A percentile compares a stretch with the other conserved stretches of the same genome.
Evolutionary conservation across 768 basidiomycete genomes (phyloP).

Genomic region (Lactarius tabidus): DNA sequence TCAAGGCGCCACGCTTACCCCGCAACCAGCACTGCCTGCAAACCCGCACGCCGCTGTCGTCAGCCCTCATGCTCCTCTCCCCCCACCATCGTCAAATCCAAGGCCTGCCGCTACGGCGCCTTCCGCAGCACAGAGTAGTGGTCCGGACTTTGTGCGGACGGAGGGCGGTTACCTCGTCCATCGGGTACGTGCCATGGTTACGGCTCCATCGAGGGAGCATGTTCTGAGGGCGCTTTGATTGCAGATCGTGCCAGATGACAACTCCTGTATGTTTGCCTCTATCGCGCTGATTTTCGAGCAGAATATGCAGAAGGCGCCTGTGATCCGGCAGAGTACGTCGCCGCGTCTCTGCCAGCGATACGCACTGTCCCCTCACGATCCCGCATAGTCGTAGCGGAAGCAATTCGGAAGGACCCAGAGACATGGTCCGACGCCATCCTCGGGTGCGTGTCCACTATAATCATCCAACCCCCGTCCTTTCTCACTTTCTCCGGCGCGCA

Average conservation of each 20-base stretch:
- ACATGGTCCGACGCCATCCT: conserved; percentile 84
- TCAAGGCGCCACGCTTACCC: conserved; percentile 11
- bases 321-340: conserved; percentile 67
- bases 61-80: conserved; percentile 26
- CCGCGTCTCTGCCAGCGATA: neutral
- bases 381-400: conserved; percentile 71
- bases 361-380: conserved; percentile 4
- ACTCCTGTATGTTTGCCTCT: conserved; percentile 90
- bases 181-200: conserved; percentile 43
- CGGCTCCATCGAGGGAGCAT: neutral
- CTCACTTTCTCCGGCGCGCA: neutral
- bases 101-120: conserved; percentile 25
- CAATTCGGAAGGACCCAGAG: conserved; percentile 64
- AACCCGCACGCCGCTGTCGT: conserved; percentile 27
- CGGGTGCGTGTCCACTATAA: conserved; percentile 50
- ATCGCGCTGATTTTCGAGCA: conserved; percentile 84
- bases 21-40: conserved; percentile 24
- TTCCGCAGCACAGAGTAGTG: conserved; percentile 30
- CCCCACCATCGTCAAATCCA: conserved; percentile 25
- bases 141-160: conserved; percentile 56
- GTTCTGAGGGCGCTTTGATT: conserved; percentile 10
- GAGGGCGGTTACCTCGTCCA: conserved; percentile 71
- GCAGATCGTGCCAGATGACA: conserved; percentile 93
- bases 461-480: neutral
- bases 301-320: conserved; percentile 61